Percentiles rank a stretch among this genome's conserved stretches.
phyloP scores from a whole-genome alignment of 306 rosid species.

The Cicer arietinum region DNA sequence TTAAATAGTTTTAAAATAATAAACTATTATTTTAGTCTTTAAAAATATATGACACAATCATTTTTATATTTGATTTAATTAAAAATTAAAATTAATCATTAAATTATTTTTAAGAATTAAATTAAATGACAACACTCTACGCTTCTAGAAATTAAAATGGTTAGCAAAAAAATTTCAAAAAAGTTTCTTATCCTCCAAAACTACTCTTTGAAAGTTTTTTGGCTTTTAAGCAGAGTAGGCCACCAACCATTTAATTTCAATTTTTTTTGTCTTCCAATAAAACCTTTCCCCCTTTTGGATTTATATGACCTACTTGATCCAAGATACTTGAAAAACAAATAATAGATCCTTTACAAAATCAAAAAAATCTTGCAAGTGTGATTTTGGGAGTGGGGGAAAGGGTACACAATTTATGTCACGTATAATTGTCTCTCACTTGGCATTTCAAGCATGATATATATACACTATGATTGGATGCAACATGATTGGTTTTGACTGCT shows the following conservation, averaged over 20 bases:
- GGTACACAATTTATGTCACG: constrained; percentile 42
- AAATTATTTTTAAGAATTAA: too few species aligned
- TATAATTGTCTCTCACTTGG: constrained; percentile 53
- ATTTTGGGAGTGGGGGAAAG: constrained; percentile 11
- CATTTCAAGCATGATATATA: constrained; percentile 62
- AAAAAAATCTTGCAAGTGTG: constrained; percentile 37
- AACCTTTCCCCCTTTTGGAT: constrained; percentile 60
- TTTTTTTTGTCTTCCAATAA: constrained; percentile 48
- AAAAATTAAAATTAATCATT: too few species aligned
- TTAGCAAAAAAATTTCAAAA: not conserved
- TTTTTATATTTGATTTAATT: too few species aligned
- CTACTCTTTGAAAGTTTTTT: constrained; percentile 51
- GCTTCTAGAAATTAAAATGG: too few species aligned
- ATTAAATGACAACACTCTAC: too few species aligned
- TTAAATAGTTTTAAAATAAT: constrained; percentile 30
- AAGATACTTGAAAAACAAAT: constrained; percentile 45
- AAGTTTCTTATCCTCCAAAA: constrained; percentile 44
- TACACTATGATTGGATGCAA: constrained; percentile 66
- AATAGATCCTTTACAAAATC: constrained; percentile 21
- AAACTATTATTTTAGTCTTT: too few species aligned
- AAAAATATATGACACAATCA: too few species aligned
- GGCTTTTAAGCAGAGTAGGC: constrained; percentile 66
- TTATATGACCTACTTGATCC: constrained; percentile 66
- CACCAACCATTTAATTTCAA: constrained; percentile 49
- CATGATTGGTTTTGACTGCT: constrained; percentile 85